These are phyloP conservation scores for Phialophora tarda DNA, from an alignment of 2,329 filamentous ascomycete species.

Conservation along the genomic window DNA sequence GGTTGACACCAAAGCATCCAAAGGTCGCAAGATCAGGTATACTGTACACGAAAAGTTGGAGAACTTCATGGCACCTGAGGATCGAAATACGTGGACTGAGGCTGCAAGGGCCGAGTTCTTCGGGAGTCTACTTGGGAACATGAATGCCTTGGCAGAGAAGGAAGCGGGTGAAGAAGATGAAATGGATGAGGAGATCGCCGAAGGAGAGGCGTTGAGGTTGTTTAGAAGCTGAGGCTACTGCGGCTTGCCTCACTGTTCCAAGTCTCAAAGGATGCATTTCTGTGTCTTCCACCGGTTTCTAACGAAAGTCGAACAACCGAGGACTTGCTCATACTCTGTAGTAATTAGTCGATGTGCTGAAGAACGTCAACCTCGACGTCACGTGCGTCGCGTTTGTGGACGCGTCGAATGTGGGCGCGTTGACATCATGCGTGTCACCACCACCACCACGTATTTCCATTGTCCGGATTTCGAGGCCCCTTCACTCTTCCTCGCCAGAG, in stretches of 20 bases:
- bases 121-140: slow-evolving; percentile 74
- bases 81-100: slow-evolving; percentile 81
- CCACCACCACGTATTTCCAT: neutral
- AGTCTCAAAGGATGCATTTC: neutral
- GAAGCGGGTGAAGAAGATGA: slow-evolving; percentile 57
- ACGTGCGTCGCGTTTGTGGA: neutral
- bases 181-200: slow-evolving; percentile 34
- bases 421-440: slow-evolving; percentile 1
- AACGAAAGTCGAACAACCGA: neutral
- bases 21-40: slow-evolving; percentile 91
- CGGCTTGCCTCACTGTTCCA: neutral
- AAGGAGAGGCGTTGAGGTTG: slow-evolving; percentile 45
- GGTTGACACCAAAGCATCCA: slow-evolving; percentile 93
- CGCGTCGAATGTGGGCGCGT: neutral
- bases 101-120: slow-evolving; percentile 78
- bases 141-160: slow-evolving; percentile 66
- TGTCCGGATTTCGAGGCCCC: neutral
- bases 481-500: neutral
- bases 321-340: neutral
- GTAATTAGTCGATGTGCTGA: neutral
- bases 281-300: neutral
- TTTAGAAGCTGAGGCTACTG: slow-evolving; percentile 38
- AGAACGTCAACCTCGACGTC: neutral
- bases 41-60: slow-evolving; percentile 96
- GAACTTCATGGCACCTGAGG: slow-evolving; percentile 87